Percentiles rank a stretch among this genome's conserved stretches.
Evolutionary conservation across 768 basidiomycete genomes (phyloP).

Genomic region (Imleria badia): DNA sequence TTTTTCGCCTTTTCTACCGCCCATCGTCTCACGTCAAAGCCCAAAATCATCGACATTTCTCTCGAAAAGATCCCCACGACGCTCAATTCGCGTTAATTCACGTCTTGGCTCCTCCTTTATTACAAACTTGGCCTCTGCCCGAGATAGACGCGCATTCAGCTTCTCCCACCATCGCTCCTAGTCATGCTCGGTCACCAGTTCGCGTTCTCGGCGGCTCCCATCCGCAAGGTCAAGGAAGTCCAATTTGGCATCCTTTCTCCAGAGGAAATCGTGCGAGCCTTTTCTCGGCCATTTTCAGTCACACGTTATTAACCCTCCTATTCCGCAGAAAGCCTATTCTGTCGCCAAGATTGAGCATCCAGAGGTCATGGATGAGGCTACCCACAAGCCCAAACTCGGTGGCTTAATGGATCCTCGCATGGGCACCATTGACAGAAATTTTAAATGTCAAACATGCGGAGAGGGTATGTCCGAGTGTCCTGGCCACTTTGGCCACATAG

Average conservation of each 20-base stretch:
- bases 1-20: constrained; percentile 16
- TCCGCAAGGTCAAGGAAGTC: constrained; percentile 95
- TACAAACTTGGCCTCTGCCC: not conserved
- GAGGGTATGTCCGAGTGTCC: constrained; percentile 99
- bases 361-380: constrained; percentile 96
- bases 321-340: constrained; percentile 90
- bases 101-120: constrained; percentile 13
- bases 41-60: constrained; percentile 11
- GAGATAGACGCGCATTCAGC: constrained; percentile 18
- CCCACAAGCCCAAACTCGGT: constrained; percentile 85
- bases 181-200: constrained; percentile 87
- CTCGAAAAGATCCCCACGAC: constrained; percentile 7
- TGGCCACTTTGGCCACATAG: constrained; percentile 98
- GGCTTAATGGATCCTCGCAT: constrained; percentile 98
- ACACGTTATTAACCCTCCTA: constrained; percentile 17
- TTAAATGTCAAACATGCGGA: constrained; percentile 99
- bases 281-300: not conserved
- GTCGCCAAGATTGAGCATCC: constrained; percentile 98
- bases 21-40: constrained; percentile 4
- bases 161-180: constrained; percentile 1
- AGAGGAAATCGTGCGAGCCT: constrained; percentile 82
- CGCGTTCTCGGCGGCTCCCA: constrained; percentile 89
- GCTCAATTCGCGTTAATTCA: constrained; percentile 28
- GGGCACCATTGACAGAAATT: constrained; percentile 96
- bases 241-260: constrained; percentile 99